Evolutionary conservation across 2,329 filamentous ascomycete species (phyloP).

Genomic region (Colletotrichum aenigma): DNA sequence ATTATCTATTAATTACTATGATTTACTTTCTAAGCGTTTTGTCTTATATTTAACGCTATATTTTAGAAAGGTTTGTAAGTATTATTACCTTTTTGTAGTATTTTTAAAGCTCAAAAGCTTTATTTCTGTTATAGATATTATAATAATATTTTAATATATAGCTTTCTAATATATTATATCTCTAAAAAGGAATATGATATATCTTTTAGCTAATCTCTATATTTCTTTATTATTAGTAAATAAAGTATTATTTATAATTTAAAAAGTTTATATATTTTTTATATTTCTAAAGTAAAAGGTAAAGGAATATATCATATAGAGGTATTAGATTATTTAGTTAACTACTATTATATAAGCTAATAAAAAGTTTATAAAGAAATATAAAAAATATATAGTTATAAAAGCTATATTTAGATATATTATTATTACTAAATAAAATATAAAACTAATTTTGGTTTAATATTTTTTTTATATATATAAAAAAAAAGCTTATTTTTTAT

Average conservation of each 20-base stretch:
- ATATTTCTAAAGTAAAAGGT: not conserved
- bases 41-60: not conserved
- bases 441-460: no score
- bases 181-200: not conserved
- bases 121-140: not conserved
- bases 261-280: not conserved
- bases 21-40: not conserved
- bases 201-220: not conserved
- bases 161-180: not conserved
- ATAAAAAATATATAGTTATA: not conserved
- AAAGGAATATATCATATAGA: not conserved
- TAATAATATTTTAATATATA: not conserved
- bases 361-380: conserved; percentile 7
- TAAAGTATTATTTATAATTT: not conserved
- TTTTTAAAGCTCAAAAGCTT: not conserved
- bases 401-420: not conserved
- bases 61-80: not conserved
- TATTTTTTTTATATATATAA: no score
- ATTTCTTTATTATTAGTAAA: not conserved
- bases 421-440: no score
- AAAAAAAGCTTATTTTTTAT: no score
- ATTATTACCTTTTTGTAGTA: not conserved
- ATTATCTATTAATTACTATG: no score
- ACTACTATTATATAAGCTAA: not conserved
- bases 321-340: not conserved